Conservation (phyloP, 768 basidiomycete genomes). For the Boletus eberwhitei region DNA sequence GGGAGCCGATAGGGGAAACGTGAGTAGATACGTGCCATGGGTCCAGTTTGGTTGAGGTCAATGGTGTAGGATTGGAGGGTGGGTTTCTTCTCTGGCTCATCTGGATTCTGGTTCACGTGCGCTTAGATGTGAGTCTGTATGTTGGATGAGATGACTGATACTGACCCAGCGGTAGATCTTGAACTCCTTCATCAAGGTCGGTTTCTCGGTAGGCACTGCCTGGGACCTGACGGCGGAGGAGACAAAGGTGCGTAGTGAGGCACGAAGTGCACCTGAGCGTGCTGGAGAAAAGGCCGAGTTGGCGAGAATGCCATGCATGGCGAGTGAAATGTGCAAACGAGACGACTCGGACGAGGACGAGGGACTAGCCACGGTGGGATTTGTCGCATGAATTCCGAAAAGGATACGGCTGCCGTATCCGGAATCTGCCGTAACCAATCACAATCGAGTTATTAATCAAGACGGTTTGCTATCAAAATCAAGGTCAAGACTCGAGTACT, state of each 20-base stretch:
- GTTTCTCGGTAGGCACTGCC: conserved; percentile 60
- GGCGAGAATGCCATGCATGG: conserved; percentile 15
- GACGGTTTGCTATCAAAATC: no score
- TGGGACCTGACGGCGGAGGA: conserved; percentile 26
- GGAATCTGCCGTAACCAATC: conserved; percentile 26
- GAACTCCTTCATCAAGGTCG: conserved; percentile 84
- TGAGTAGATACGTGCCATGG: conserved; percentile 63
- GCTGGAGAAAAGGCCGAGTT: not conserved
- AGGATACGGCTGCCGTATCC: not conserved
- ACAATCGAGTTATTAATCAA: not conserved
- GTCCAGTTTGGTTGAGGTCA: conserved; percentile 92
- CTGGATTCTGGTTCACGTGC: conserved; percentile 67
- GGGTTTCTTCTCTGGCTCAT: conserved; percentile 90
- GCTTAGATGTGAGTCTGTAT: not conserved
- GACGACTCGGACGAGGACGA: not conserved
- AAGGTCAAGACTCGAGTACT: no score
- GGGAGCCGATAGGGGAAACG: not conserved
- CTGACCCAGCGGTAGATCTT: conserved; percentile 97
- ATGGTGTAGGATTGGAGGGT: conserved; percentile 86
- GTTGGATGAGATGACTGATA: not conserved
- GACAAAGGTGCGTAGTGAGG: conserved; percentile 30
- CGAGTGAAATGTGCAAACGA: not conserved
- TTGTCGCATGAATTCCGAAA: conserved; percentile 21
- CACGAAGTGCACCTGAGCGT: conserved; percentile 10
- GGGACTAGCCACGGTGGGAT: not conserved